Base-by-base conservation (phyloP, 495 filamentous ascomycete genomes). In the Immersiella caudata region DNA sequence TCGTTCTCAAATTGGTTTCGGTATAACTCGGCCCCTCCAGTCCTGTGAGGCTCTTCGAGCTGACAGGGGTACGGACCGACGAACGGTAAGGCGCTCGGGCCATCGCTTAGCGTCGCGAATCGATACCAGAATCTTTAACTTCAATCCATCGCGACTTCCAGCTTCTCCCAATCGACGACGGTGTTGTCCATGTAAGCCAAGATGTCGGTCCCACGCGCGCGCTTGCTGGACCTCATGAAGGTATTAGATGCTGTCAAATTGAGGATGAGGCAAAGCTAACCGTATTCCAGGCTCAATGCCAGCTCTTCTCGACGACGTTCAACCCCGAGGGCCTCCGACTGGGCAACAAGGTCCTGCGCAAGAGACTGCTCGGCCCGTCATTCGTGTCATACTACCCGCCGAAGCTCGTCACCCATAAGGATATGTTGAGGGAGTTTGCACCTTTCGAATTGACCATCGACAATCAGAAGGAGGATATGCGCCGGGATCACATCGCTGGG, bases 261-360 rank as follows among this genome's bases (percentile, higher is more conserved):
- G 8, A 2, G 18, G n/a, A 9, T 14, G 20, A 11, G 25, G 26
- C 51, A 60, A 63, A 29, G 40, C 63, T 76, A 21, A 70, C 68
- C 21, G 51, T n/a, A 2, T 57, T 62, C 58, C 65, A 97, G 94
- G 86, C 87, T 70, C 93, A 93, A 88, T 96, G 91, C 83, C 87
- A 89, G 76, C 88, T 99, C 78, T 99, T 99, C 84, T 88, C 87
- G 57, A 89, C 89, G 26, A 96, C 91, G 56, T 97, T 88, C 84
- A 99, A 99, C 79, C 95, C 95, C 14, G 82, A 89, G 27, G 79
- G 88, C 67, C 76, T 90, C 64, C 90, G 95, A 69, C 85, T 90
- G 52, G 95, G 95, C 68, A 96, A 93, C 81, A 94, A 93, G 74
- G 82, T 97, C 71, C 83, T 99, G 50, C 90, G 93, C 70, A 89